Evolutionary conservation across 2,329 filamentous ascomycete species (phyloP), one percentile per base, ranked within the genome.

Genomic region (Curvularia lunata): DNA sequence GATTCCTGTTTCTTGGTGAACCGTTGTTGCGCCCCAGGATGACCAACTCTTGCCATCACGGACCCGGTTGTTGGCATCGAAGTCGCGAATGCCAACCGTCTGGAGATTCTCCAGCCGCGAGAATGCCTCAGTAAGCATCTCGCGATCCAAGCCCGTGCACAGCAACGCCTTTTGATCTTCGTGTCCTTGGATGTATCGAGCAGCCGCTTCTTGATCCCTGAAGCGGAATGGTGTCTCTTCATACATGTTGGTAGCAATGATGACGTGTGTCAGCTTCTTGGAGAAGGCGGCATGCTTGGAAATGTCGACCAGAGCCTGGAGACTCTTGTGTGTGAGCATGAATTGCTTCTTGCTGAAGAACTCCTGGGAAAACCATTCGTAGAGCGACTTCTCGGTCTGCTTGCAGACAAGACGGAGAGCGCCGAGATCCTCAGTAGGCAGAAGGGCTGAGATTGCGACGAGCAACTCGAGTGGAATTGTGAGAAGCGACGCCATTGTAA

Each of bases 261-360:
- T 81, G 63, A 86, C 79, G 63, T 78, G 75, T 8, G 66, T 83
- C 77, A 71, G 83, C 61, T 67, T 73, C 54, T 72, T 63, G 10
- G 75, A 73, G 1, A 81, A 68, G 30, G 70, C 73, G 23, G 63
- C 65, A 58, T 80, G 74, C 42, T 76, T 71, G 10, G 78, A 74
- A 49, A 81, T 80, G 48, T 76, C 76, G 32, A 79, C 53, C 13
- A 88, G 77, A 0, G 82, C 78, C 51, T 83, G 79, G 9, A 89
- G 75, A 64, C 86, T 89, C 63, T 79, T 74, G 32, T 84, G 77
- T 1, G 82, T 83, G 52, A 88, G 63, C 83, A 88, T 87, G 74
- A 89, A 90, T 67, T 89, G 86, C 66, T 84, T 85, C 71, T 85
- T 86, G 49, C 77, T 79, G 74, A 91, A 90, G 78, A 88, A 90